A percentile compares a stretch with the other conserved stretches of the same genome.
These are phyloP conservation scores for Citrus unshiu DNA, from an alignment of 345 rosid genomes.

Conservation along the genomic window DNA sequence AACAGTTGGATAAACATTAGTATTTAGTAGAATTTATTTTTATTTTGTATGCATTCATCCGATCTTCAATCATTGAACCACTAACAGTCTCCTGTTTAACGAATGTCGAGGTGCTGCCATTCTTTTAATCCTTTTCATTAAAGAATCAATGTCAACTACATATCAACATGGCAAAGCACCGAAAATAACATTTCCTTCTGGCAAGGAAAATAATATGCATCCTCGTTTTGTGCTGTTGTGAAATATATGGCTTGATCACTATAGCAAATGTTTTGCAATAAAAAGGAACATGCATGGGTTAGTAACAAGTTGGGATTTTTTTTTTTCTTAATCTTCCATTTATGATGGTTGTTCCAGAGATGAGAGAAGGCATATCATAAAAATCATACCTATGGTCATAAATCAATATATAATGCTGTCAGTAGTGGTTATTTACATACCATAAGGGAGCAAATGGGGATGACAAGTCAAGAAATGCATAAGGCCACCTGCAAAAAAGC, in stretches of 20 bases:
- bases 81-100: neutral
- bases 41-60: neutral
- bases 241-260: neutral
- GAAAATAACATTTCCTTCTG: neutral
- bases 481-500: slow-evolving; percentile 82
- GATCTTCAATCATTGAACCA: neutral
- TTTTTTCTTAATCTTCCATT: neutral
- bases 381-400: neutral
- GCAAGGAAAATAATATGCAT: neutral
- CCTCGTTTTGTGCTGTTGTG: no score
- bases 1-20: neutral
- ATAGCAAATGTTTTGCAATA: neutral
- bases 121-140: neutral
- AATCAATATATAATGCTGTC: neutral
- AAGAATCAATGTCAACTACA: neutral
- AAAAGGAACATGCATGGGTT: neutral
- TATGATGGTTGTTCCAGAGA: neutral
- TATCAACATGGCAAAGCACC: neutral
- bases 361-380: neutral
- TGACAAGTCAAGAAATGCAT: slow-evolving; percentile 82
- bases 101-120: neutral
- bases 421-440: slow-evolving; percentile 31
- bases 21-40: neutral
- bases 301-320: neutral
- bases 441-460: slow-evolving; percentile 71